A percentile compares a stretch with the other conserved stretches of the same genome.
These are phyloP conservation scores for Lepidium campestre DNA, from an alignment of 441 rosid genomes.

Conservation along the genomic window DNA sequence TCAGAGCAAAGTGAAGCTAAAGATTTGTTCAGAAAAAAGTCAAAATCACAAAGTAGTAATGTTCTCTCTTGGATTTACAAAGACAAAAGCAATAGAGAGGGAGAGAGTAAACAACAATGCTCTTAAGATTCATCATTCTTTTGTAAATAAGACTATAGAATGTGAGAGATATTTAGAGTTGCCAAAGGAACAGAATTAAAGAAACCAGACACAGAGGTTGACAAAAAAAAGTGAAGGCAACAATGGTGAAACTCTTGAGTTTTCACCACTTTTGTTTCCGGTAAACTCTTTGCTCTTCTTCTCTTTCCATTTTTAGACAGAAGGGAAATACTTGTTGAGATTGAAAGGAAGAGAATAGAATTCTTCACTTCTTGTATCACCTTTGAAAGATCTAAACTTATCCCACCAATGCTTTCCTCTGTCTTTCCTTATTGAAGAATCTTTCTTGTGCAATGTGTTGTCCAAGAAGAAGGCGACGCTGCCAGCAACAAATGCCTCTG, in stretches of 20 bases:
- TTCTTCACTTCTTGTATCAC: constrained; percentile 74
- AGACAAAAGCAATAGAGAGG: constrained; percentile 13
- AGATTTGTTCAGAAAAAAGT: constrained; percentile 17
- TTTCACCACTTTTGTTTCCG: constrained; percentile 11
- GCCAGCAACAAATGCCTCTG: constrained; percentile 95
- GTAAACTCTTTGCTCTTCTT: constrained; percentile 19
- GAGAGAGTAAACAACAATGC: constrained; percentile 21
- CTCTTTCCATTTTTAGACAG: constrained; percentile 43
- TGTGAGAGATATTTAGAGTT: constrained; percentile 15
- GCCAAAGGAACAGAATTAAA: constrained; percentile 1
- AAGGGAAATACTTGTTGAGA: constrained; percentile 88
- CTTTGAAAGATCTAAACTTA: constrained; percentile 51
- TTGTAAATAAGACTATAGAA: constrained; percentile 21
- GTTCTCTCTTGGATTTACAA: constrained; percentile 27
- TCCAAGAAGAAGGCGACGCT: constrained; percentile 80
- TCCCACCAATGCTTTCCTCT: constrained; percentile 99
- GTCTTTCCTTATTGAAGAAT: constrained; percentile 63
- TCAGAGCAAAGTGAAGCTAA: constrained; percentile 5
- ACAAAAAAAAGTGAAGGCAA: not conserved
- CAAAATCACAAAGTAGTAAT: constrained; percentile 13
- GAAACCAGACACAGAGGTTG: constrained; percentile 15
- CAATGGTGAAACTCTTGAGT: constrained; percentile 10
- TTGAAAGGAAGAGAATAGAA: constrained; percentile 93
- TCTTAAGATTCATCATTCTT: constrained; percentile 20
- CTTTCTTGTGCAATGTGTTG: constrained; percentile 63